phyloP scores from a whole-genome alignment of 1,284 basidiomycete genomes.

The Athelia psychrophila region DNA sequence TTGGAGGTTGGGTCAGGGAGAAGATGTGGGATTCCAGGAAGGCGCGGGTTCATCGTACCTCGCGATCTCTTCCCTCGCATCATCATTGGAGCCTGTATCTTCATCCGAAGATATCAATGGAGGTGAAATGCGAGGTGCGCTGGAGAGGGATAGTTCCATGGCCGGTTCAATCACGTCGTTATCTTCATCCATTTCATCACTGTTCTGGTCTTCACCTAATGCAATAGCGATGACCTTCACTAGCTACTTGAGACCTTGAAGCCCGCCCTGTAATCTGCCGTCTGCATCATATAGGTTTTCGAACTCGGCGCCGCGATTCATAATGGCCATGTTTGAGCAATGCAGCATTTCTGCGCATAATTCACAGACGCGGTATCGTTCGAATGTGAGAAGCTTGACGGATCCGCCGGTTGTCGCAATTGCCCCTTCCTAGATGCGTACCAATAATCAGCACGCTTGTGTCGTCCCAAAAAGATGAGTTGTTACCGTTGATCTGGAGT shows the following conservation, averaged over 20 bases:
- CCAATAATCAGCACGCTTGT: too few species aligned
- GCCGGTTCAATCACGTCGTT: conserved; percentile 65
- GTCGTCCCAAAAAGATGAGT: too few species aligned
- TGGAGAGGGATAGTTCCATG: conserved; percentile 70
- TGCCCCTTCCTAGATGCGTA: conserved; percentile 48
- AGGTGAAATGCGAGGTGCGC: conserved; percentile 50
- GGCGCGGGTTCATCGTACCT: conserved; percentile 57
- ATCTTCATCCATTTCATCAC: conserved; percentile 53
- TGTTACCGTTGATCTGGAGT: conserved; percentile 72
- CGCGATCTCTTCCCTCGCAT: conserved; percentile 73
- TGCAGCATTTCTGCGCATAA: conserved; percentile 96
- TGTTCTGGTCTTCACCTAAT: conserved; percentile 51
- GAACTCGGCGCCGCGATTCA: conserved; percentile 78
- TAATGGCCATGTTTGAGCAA: conserved; percentile 96
- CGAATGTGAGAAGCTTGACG: conserved; percentile 85
- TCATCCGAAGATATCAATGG: conserved; percentile 70
- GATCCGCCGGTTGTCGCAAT: conserved; percentile 70
- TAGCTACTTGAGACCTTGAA: conserved; percentile 78
- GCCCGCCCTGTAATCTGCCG: conserved; percentile 79
- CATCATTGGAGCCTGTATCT: conserved; percentile 70
- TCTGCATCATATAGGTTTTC: conserved; percentile 76
- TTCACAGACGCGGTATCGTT: conserved; percentile 97
- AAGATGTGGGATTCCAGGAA: conserved; percentile 22
- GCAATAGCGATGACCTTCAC: conserved; percentile 73
- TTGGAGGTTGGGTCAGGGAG: conserved; percentile 20